A percentile compares a stretch with the other conserved stretches of the same genome.
Conservation (phyloP, 768 basidiomycete genomes). For the Astraeus odoratus region DNA sequence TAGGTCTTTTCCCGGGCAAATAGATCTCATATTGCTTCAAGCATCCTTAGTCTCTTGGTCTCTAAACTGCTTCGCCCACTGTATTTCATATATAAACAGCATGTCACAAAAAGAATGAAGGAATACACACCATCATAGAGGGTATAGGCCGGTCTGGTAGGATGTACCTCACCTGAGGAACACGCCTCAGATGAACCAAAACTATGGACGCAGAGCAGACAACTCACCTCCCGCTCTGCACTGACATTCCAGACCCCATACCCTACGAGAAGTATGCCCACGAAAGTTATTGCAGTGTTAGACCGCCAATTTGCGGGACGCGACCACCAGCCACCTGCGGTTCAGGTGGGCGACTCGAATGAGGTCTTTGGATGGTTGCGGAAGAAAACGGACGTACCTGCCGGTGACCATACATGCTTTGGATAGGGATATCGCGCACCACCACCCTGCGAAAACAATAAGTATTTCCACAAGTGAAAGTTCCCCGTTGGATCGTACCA, state of each 20-base stretch:
- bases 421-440: slow-evolving; percentile 88
- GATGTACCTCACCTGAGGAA: slow-evolving; percentile 44
- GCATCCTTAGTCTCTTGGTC: slow-evolving; percentile 16
- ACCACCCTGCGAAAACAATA: slow-evolving; percentile 49
- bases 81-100: slow-evolving; percentile 4
- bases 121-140: slow-evolving; percentile 59
- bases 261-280: slow-evolving; percentile 60
- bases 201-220: not conserved
- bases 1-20: no score
- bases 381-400: slow-evolving; percentile 43
- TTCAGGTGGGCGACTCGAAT: not conserved
- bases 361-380: slow-evolving; percentile 2
- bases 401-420: slow-evolving; percentile 91
- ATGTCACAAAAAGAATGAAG: not conserved
- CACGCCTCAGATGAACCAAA: slow-evolving; percentile 3
- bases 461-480: not conserved
- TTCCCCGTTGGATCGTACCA: not conserved
- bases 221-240: slow-evolving; percentile 72
- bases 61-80: slow-evolving; percentile 51
- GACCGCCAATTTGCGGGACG: slow-evolving; percentile 84
- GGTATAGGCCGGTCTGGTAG: slow-evolving; percentile 69
- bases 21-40: slow-evolving; percentile 1
- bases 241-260: slow-evolving; percentile 68
- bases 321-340: slow-evolving; percentile 90
- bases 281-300: slow-evolving; percentile 71